phyloP scores from a whole-genome alignment of 345 rosid species.

The Linum lewisii region DNA sequence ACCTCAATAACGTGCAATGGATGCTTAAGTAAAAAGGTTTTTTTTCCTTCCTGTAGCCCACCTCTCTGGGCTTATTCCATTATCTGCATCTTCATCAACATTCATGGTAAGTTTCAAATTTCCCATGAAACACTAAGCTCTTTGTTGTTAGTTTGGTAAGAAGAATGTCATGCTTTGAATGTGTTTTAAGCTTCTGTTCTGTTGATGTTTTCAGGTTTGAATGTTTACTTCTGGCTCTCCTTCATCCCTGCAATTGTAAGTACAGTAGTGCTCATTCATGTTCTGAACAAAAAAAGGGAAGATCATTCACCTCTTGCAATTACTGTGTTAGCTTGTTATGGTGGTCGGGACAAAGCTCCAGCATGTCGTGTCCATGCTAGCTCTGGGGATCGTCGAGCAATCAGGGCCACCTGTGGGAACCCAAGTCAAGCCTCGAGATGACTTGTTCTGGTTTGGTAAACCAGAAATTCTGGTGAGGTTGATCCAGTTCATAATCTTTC shows the following conservation, averaged over 20 bases:
- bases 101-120: slow-evolving; percentile 47
- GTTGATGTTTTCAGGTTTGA: slow-evolving; percentile 47
- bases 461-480: slow-evolving; percentile 63
- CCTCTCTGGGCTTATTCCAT: slow-evolving; percentile 90
- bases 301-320: neutral
- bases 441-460: slow-evolving; percentile 87
- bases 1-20: too few species aligned
- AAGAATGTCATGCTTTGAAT: too few species aligned
- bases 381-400: slow-evolving; percentile 74
- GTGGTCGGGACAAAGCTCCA: slow-evolving; percentile 85
- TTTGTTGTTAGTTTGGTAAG: too few species aligned
- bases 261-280: slow-evolving; percentile 6
- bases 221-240: slow-evolving; percentile 90
- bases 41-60: slow-evolving; percentile 48
- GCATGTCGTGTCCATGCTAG: slow-evolving; percentile 79
- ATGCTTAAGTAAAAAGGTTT: too few species aligned
- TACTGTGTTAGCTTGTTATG: slow-evolving; percentile 58
- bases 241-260: slow-evolving; percentile 92
- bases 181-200: neutral
- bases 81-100: slow-evolving; percentile 72
- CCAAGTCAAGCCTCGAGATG: slow-evolving; percentile 91
- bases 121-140: neutral
- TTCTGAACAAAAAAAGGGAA: neutral
- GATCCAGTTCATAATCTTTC: slow-evolving; percentile 86
- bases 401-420: slow-evolving; percentile 47